phyloP scores from a whole-genome alignment of 2,329 filamentous ascomycete genomes.

The Berkeleyomyces basicola region DNA sequence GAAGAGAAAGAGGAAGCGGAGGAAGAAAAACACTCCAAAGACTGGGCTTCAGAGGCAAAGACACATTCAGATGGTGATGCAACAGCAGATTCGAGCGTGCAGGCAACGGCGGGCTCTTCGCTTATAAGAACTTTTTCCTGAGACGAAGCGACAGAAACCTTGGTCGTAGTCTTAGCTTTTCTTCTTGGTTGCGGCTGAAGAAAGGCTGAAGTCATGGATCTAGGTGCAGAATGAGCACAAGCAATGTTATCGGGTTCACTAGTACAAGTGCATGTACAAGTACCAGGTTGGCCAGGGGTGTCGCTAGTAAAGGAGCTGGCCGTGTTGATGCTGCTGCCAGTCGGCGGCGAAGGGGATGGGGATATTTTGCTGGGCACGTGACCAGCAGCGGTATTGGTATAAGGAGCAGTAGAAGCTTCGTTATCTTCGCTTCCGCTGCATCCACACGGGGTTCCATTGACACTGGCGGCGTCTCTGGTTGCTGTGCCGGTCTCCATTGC shows the following conservation, averaged over 20 bases:
- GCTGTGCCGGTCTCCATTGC: slow-evolving; percentile 3
- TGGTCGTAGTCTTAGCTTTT: background rate
- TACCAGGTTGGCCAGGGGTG: background rate
- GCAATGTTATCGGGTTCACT: background rate
- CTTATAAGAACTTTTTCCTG: slow-evolving; percentile 10
- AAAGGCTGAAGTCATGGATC: background rate
- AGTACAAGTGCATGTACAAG: background rate
- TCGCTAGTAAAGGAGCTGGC: background rate
- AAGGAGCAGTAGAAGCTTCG: background rate
- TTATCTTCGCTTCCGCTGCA: background rate
- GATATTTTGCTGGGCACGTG: too few species aligned
- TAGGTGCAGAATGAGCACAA: background rate
- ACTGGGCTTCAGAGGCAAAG: background rate
- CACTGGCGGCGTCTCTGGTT: background rate
- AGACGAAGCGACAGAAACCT: background rate
- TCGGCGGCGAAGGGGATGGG: background rate
- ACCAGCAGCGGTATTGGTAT: background rate
- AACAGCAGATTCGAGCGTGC: slow-evolving; percentile 1
- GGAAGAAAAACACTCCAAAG: background rate
- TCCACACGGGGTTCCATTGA: background rate
- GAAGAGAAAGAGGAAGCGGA: background rate
- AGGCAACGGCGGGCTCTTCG: slow-evolving; percentile 7
- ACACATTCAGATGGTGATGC: slow-evolving; percentile 1
- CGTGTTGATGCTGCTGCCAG: background rate
- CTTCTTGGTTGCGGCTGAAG: background rate